Evolutionary conservation across 2,329 filamentous ascomycete species (phyloP).

Genomic region (Neoarthrinium moseri): DNA sequence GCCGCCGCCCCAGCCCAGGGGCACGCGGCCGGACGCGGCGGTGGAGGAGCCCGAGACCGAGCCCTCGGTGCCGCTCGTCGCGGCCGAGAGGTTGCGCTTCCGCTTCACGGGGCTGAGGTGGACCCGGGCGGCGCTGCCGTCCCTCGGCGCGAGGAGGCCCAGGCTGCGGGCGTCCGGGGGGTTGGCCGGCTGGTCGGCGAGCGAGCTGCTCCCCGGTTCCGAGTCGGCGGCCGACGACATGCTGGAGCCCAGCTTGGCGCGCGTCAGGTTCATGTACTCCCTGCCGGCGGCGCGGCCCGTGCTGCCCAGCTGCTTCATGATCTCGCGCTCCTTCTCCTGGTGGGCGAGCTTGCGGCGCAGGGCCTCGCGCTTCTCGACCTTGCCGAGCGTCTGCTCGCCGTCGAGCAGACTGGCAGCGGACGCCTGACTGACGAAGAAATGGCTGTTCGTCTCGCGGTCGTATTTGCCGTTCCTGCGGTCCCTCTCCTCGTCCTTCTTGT

Average conservation of each 20-base stretch:
- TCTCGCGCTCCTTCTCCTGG: conserved; percentile 70
- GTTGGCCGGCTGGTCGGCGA: conserved; percentile 23
- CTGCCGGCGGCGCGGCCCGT: conserved; percentile 65
- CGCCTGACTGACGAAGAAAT: conserved; percentile 51
- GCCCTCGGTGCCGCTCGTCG: conserved; percentile 30
- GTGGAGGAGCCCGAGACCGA: conserved; percentile 32
- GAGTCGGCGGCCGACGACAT: conserved; percentile 2
- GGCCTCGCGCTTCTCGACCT: conserved; percentile 63
- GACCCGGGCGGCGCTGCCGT: conserved; percentile 41
- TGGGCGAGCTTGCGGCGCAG: conserved; percentile 63
- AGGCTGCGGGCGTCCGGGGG: conserved; percentile 44
- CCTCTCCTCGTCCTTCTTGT: conserved; percentile 23
- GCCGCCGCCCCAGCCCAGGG: conserved; percentile 58
- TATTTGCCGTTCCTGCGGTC: conserved; percentile 40
- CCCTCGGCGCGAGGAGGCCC: conserved; percentile 38
- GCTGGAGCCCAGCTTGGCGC: conserved; percentile 14
- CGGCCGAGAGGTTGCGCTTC: conserved; percentile 45
- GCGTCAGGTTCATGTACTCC: conserved; percentile 60
- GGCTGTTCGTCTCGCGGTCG: conserved; percentile 57
- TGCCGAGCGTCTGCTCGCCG: conserved; percentile 51
- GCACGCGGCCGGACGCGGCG: no score
- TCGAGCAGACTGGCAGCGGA: conserved; percentile 65
- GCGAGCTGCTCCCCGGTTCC: background rate
- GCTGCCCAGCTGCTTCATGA: conserved; percentile 66
- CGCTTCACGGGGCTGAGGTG: conserved; percentile 61